Evolutionary conservation across 2,329 filamentous ascomycete species (phyloP), one percentile per base, ranked within the genome.

Genomic region (Trichoderma sp.): DNA sequence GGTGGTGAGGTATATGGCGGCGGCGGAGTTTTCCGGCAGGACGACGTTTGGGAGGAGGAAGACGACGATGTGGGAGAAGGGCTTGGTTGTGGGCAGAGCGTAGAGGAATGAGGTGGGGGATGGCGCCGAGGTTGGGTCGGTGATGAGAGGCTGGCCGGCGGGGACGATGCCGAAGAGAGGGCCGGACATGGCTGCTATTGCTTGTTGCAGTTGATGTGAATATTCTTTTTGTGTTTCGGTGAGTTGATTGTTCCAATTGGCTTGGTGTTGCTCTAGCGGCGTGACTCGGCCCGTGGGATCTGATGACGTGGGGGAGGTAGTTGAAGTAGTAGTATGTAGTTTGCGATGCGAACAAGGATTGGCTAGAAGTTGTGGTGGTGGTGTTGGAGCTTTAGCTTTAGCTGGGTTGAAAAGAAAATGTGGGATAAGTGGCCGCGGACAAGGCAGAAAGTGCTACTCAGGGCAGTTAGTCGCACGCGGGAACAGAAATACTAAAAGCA

Each of bases 1-100:
- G 3, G 94, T 83, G 63, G 83, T 91, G 59, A 97, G 87, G 81
- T 97, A 98, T 72, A 99, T 95, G 58, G 94, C 92, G 16, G 94
- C 96, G 5, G 93, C 95, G 24, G 91, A 91, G 73, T 88, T 87
- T 4, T 86, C 83, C 0, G 94, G 94, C 0, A 99, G 85, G 11
- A 85, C 79, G 11, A 91, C 84, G 54, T 90, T 91, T 0, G 96
- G 96, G 0, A 97, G 87, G 43, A 97, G 85, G 82, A 98, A 97
- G 68, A 98, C 89, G 75, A 94, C 91, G 67, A 98, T 87, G 78
- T 98, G 94, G 18, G 91, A 89, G 78, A 96, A 93, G 63, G 88
- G 74, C 54, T 82, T 82, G 67, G 74, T 70, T n/a, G 80, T 73
- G 14, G 81, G 79, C 2, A 87, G 80, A 60, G 81, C 79, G 79